Percentiles rank a stretch among this genome's conserved stretches.
Conservation (phyloP, 1,139 yeast genomes). For the Schizosaccharomyces versatilis region DNA sequence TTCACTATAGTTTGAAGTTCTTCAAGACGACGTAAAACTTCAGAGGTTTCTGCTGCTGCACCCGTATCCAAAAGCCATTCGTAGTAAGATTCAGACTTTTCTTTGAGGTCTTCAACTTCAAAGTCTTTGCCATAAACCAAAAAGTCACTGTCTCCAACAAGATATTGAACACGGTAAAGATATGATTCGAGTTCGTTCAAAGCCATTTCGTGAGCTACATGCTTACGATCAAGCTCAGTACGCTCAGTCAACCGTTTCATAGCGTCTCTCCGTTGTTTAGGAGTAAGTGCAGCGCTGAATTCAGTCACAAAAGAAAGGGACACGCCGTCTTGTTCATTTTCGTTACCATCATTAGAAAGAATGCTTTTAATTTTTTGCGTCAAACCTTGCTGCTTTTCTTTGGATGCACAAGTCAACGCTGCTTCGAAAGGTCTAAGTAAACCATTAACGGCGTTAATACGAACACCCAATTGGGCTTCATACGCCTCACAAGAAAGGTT, state of each 20-base stretch:
- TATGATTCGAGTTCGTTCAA: constrained; percentile 20
- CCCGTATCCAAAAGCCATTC: neutral
- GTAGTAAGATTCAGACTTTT: neutral
- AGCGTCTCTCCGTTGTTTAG: too few relatives aligned
- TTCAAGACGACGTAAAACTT: neutral
- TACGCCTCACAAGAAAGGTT: neutral
- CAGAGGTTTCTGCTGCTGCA: neutral
- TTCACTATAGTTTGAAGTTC: neutral
- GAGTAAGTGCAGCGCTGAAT: too few relatives aligned
- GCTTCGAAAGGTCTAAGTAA: constrained; percentile 11
- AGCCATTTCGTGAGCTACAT: constrained; percentile 18
- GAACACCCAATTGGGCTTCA: constrained; percentile 4
- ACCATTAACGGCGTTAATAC: constrained; percentile 9
- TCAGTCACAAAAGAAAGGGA: too few relatives aligned
- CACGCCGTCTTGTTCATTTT: constrained; percentile 2
- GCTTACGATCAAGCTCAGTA: constrained; percentile 17
- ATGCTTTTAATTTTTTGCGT: constrained; percentile 18
- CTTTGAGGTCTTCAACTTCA: neutral
- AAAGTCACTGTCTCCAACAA: constrained; percentile 13
- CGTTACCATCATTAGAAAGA: constrained; percentile 16
- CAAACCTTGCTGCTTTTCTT: constrained; percentile 15
- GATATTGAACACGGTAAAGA: constrained; percentile 18
- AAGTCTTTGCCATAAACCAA: neutral
- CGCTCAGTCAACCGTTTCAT: constrained; percentile 4
- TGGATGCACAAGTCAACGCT: constrained; percentile 12